A percentile compares a stretch with the other conserved stretches of the same genome.
phyloP scores from a whole-genome alignment of 768 basidiomycete species.

The Cyclocybe cylindracea region DNA sequence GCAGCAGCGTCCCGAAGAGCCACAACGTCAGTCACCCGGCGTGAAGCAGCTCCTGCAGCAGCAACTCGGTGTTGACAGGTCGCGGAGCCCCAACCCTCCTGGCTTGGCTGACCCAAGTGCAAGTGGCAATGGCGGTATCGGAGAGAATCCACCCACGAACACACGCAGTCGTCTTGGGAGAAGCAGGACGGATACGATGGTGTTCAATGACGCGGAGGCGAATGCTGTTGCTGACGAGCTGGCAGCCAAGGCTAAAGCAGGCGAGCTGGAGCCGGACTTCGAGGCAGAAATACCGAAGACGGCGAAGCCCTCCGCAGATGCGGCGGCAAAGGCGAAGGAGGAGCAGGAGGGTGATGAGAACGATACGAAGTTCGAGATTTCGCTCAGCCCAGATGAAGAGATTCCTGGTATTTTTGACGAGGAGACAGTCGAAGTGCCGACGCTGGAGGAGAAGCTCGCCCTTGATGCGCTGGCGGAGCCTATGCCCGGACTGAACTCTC shows the following conservation, averaged over 20 bases:
- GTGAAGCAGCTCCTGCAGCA: conserved; percentile 5
- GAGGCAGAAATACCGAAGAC: conserved; percentile 14
- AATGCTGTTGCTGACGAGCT: conserved; percentile 35
- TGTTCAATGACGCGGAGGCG: conserved; percentile 47
- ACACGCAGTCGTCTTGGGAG: conserved; percentile 49
- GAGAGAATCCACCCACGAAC: conserved; percentile 16
- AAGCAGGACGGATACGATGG: conserved; percentile 74
- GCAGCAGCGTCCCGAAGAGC: conserved; percentile 7
- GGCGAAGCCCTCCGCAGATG: conserved; percentile 6
- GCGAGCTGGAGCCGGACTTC: conserved; percentile 15
- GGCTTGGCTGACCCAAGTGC: conserved; percentile 3
- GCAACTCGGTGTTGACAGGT: conserved; percentile 5
- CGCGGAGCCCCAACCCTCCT: conserved; percentile 6
- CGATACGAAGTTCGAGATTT: conserved; percentile 15
- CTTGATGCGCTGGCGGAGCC: too few relatives aligned
- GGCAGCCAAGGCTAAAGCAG: conserved; percentile 17
- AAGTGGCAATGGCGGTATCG: conserved; percentile 9
- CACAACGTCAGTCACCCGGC: not conserved
- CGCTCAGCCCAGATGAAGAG: conserved; percentile 14
- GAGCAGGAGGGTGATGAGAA: conserved; percentile 13
- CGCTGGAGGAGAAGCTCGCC: not conserved
- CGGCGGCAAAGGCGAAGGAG: conserved; percentile 11
- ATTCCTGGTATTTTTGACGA: conserved; percentile 2
- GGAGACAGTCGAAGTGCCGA: not conserved
- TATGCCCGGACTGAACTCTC: too few relatives aligned